phyloP scores from a whole-genome alignment of 78 protist genomes.

The slime mould (Dictyostelium discoideum) region dicty_2.7 NC_007089.4:4091501-4092000 shows the following conservation, averaged over 20 bases:
- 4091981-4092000: neutral
- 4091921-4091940: constrained; percentile 24
- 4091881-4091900: constrained; percentile 22
- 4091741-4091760: constrained; percentile 66
- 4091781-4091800: constrained; percentile 31
- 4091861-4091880: too few relatives aligned
- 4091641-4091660: neutral
- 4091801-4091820: neutral
- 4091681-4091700: constrained; percentile 17
- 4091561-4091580: constrained; percentile 18
- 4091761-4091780: constrained; percentile 68
- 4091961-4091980: constrained; percentile 59
- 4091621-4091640: neutral
- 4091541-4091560: constrained; percentile 76
- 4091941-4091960: constrained; percentile 65
- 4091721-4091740: constrained; percentile 25
- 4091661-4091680: neutral
- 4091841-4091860: too few relatives aligned
- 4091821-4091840: neutral
- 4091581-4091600: neutral
- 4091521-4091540: constrained; percentile 80
- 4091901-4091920: constrained; percentile 63
- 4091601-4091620: neutral
- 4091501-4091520: neutral
- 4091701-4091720: constrained; percentile 36